Percentiles rank a stretch among this genome's conserved stretches.
Conservation (phyloP, 345 rosid species). For the Toxicodendron radicans region DNA sequence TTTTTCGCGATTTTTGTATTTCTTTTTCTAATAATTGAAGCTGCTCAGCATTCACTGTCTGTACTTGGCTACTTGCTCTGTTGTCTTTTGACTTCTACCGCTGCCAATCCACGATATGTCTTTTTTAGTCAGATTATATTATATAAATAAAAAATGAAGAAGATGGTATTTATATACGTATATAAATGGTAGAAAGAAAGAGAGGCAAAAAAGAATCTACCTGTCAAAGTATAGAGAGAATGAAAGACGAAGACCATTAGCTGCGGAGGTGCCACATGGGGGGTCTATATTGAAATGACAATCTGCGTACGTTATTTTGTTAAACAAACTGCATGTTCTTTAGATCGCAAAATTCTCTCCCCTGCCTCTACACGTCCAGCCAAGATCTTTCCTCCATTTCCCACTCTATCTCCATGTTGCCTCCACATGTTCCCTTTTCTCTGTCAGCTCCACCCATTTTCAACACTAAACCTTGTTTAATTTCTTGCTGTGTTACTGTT, state of each 20-base stretch:
- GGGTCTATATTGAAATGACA: background rate
- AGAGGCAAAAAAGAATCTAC: background rate
- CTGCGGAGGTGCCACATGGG: background rate
- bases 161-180: too few species aligned
- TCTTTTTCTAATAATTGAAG: conserved; percentile 3
- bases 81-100: background rate
- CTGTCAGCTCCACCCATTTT: too few species aligned
- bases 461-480: too few species aligned
- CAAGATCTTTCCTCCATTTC: background rate
- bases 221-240: background rate
- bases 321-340: background rate
- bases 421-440: background rate
- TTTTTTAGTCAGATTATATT: background rate
- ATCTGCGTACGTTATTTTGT: background rate
- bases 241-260: background rate
- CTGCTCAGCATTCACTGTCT: background rate
- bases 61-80: conserved; percentile 6
- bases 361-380: too few species aligned
- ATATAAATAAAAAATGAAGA: too few species aligned
- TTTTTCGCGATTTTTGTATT: background rate
- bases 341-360: background rate
- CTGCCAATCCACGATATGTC: background rate
- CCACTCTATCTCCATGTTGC: background rate
- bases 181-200: background rate
- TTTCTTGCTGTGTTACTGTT: too few species aligned